A percentile compares a stretch with the other conserved stretches of the same genome.
Evolutionary conservation across 495 filamentous ascomycete species (phyloP).

Genomic region (Hyaloscypha bicolor): DNA sequence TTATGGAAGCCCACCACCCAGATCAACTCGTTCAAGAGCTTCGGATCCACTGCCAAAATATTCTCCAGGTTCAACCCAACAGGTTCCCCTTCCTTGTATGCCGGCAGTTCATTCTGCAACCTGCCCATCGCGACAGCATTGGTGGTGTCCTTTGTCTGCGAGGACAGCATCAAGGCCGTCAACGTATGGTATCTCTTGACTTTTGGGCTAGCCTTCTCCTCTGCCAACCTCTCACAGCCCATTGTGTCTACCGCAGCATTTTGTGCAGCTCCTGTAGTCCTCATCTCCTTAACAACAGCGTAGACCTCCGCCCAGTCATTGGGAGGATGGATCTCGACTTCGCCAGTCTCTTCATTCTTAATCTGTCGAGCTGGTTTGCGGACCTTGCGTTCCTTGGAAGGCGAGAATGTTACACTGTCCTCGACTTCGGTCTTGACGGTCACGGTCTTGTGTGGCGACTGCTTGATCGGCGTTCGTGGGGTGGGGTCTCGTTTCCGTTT

Average conservation of each 20-base stretch:
- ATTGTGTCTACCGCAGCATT: slow-evolving; percentile 94
- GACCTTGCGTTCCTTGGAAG: slow-evolving; percentile 52
- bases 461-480: slow-evolving; percentile 29
- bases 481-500: slow-evolving; percentile 35
- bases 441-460: slow-evolving; percentile 25
- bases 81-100: slow-evolving; percentile 38
- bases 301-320: slow-evolving; percentile 88
- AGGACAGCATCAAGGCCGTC: slow-evolving; percentile 92
- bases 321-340: slow-evolving; percentile 62
- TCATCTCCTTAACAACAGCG: slow-evolving; percentile 75
- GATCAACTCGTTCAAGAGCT: slow-evolving; percentile 77
- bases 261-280: slow-evolving; percentile 59
- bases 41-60: slow-evolving; percentile 72
- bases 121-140: slow-evolving; percentile 83
- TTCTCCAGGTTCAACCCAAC: slow-evolving; percentile 72
- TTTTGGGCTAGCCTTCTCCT: slow-evolving; percentile 48
- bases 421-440: slow-evolving; percentile 58
- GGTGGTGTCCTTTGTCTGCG: slow-evolving; percentile 94
- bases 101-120: slow-evolving; percentile 72
- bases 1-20: slow-evolving; percentile 91
- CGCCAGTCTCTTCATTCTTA: slow-evolving; percentile 56
- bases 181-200: slow-evolving; percentile 91
- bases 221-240: slow-evolving; percentile 85
- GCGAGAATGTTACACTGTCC: slow-evolving; percentile 53
- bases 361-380: slow-evolving; percentile 68